A percentile compares a stretch with the other conserved stretches of the same genome.
These are phyloP conservation scores for Fusarium beomiforme DNA, from an alignment of 2,329 filamentous ascomycete species.

Conservation along the genomic window DNA sequence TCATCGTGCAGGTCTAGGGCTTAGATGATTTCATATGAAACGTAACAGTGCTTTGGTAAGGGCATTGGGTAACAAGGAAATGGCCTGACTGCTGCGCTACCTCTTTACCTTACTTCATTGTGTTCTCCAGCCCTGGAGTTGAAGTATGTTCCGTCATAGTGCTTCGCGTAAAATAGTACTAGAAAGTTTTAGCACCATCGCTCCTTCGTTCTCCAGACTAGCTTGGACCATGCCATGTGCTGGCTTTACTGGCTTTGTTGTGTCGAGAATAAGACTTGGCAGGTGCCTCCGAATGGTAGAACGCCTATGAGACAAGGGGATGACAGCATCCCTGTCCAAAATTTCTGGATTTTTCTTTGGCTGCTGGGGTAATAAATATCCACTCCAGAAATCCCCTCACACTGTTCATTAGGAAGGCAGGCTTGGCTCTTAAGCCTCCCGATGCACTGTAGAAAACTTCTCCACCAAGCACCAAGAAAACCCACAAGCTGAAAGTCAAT, in stretches of 20 bases:
- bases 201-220: conserved; percentile 30
- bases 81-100: not conserved
- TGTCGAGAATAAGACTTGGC: conserved; percentile 31
- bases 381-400: not conserved
- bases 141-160: conserved; percentile 24
- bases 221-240: conserved; percentile 40
- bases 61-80: not conserved
- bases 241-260: conserved; percentile 34
- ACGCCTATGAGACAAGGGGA: conserved; percentile 15
- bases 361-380: not conserved
- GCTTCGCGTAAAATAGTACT: no score
- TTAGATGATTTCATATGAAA: conserved; percentile 1
- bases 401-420: not conserved
- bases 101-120: not conserved
- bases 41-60: not conserved
- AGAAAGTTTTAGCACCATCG: conserved; percentile 16
- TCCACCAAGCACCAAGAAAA: not conserved
- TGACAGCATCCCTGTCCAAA: conserved; percentile 26
- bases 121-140: conserved; percentile 1
- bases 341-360: not conserved
- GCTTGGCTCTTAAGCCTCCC: conserved; percentile 7
- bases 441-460: not conserved
- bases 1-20: conserved; percentile 10
- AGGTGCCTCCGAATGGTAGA: conserved; percentile 16
- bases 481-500: not conserved